phyloP scores from a whole-genome alignment of 2,329 filamentous ascomycete genomes.

The Epichloe uncinata region DNA sequence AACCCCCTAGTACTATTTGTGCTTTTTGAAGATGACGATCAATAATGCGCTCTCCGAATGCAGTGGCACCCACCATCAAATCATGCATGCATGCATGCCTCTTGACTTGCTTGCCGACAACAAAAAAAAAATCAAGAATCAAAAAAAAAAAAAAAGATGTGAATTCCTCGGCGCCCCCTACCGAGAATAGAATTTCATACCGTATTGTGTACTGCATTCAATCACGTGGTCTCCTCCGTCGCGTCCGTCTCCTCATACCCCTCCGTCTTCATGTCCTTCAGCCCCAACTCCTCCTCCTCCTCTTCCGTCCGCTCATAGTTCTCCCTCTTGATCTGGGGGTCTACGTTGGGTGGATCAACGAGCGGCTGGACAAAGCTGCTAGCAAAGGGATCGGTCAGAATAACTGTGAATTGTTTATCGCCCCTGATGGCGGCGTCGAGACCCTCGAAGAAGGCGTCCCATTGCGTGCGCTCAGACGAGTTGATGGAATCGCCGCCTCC shows the following conservation, averaged over 20 bases:
- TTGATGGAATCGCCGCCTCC: conserved; percentile 77
- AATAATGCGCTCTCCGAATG: too few species aligned
- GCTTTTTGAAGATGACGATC: too few species aligned
- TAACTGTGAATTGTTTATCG: conserved; percentile 65
- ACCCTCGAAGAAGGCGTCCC: conserved; percentile 68
- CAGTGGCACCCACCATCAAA: too few species aligned
- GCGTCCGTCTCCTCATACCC: conserved; percentile 48
- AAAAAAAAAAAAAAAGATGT: too few species aligned
- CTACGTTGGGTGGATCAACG: conserved; percentile 53
- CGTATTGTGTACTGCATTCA: background rate
- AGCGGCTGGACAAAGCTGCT: conserved; percentile 90
- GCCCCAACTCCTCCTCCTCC: conserved; percentile 84
- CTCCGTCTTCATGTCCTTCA: conserved; percentile 88
- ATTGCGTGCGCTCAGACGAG: conserved; percentile 50
- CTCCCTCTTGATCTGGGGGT: conserved; percentile 68
- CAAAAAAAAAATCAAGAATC: too few species aligned
- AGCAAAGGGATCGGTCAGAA: conserved; percentile 78
- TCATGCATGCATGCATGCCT: too few species aligned
- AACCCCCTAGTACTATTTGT: too few species aligned
- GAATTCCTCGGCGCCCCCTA: too few species aligned
- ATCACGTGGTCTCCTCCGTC: conserved; percentile 13
- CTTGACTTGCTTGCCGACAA: too few species aligned
- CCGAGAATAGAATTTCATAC: background rate
- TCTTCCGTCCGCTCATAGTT: conserved; percentile 80
- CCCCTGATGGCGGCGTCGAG: conserved; percentile 70